Percentiles rank a stretch among this genome's conserved stretches.
These are phyloP conservation scores for Podospora fimiseda DNA, from an alignment of 495 filamentous ascomycete genomes.

Conservation along the genomic window DNA sequence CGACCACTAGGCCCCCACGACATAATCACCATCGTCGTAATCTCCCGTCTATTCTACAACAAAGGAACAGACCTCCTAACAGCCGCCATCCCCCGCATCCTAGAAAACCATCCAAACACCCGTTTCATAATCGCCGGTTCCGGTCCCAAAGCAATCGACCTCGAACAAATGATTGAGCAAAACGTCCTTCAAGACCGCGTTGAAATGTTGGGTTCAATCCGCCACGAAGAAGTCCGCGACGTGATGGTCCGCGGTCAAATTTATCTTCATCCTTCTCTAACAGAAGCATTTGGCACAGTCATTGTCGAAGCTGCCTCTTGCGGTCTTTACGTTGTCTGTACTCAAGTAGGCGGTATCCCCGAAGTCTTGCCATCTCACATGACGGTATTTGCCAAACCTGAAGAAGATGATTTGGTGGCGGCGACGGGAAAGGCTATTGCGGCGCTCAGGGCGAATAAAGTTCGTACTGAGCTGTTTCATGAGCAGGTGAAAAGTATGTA, in stretches of 20 bases:
- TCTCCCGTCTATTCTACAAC: constrained; percentile 97
- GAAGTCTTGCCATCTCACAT: constrained; percentile 91
- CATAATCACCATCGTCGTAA: constrained; percentile 91
- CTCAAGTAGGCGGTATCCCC: constrained; percentile 91
- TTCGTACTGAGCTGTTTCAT: constrained; percentile 90
- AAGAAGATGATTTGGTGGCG: constrained; percentile 82
- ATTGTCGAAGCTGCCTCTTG: constrained; percentile 95
- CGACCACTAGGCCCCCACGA: constrained; percentile 67
- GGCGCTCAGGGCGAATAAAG: constrained; percentile 69
- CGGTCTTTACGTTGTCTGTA: constrained; percentile 92
- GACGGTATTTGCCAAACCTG: constrained; percentile 88
- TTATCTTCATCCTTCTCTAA: constrained; percentile 89
- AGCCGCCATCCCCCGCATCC: constrained; percentile 86
- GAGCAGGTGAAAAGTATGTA: constrained; percentile 98
- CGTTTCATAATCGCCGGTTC: constrained; percentile 96
- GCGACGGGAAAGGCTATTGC: constrained; percentile 80
- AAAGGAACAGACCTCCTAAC: constrained; percentile 95
- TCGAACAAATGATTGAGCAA: constrained; percentile 95
- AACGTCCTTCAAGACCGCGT: constrained; percentile 93
- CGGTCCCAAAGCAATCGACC: constrained; percentile 91
- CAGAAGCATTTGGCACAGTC: constrained; percentile 95
- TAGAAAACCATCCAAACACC: constrained; percentile 81
- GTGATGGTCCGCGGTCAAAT: constrained; percentile 99
- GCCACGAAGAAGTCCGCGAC: constrained; percentile 93
- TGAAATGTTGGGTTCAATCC: constrained; percentile 81